Evolutionary conservation across 2,329 filamentous ascomycete genomes (phyloP).

Genomic region (Zymoseptoria pseudotritici): DNA sequence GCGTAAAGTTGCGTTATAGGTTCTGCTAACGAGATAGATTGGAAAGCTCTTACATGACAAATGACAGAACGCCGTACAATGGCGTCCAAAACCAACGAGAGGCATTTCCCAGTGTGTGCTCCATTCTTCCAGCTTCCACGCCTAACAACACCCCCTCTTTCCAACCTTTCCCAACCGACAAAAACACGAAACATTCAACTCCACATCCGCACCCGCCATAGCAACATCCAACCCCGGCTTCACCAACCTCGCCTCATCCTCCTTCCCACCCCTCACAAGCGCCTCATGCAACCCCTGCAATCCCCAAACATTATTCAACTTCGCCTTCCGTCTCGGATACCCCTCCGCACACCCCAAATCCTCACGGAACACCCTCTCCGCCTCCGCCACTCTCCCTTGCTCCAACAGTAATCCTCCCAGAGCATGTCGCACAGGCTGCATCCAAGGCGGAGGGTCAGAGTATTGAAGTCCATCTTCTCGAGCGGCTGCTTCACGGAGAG

Average conservation of each 20-base stretch:
- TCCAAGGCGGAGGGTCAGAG: background rate
- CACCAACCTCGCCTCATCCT: background rate
- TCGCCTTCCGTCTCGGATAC: background rate
- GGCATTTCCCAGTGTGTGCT: too few species aligned
- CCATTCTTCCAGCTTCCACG: too few species aligned
- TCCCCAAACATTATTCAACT: background rate
- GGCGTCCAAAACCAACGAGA: too few species aligned
- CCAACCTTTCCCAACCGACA: background rate
- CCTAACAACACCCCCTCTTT: too few species aligned
- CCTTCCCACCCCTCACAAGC: background rate
- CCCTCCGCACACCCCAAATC: background rate
- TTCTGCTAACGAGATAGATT: too few species aligned
- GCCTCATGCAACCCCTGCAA: background rate
- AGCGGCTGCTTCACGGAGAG: background rate
- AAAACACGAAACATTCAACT: background rate
- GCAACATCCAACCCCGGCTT: background rate
- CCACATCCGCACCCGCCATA: background rate
- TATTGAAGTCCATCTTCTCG: background rate
- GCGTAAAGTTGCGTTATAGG: too few species aligned
- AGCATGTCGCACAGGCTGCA: background rate
- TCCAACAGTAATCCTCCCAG: background rate
- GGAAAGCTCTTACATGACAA: too few species aligned
- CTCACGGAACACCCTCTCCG: background rate
- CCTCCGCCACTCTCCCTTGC: background rate
- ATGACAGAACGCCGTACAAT: too few species aligned